phyloP scores from a whole-genome alignment of 2,329 filamentous ascomycete species.

The Fusarium fujikuroi region DNA sequence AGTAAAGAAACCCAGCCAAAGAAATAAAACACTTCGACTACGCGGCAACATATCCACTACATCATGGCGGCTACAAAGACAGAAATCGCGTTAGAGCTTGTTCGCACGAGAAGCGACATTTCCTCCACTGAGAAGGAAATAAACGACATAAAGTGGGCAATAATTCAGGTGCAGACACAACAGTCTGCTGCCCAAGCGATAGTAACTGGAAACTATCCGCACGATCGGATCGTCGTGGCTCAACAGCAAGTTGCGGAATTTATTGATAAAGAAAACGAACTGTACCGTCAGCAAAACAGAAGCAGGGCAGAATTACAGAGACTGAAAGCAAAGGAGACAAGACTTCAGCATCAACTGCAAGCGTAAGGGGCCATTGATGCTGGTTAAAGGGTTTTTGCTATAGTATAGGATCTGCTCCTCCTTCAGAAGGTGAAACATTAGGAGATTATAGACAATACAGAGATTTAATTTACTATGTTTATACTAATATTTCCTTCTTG shows the following conservation, averaged over 20 bases:
- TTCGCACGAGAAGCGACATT: background rate
- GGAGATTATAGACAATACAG: accelerated
- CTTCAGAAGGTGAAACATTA: accelerated
- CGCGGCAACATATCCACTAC: accelerated
- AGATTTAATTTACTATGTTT: accelerated
- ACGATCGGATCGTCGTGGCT: background rate
- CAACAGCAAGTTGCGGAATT: background rate
- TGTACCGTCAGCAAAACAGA: background rate
- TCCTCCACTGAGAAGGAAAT: background rate
- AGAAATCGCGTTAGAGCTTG: background rate
- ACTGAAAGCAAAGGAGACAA: background rate
- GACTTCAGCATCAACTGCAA: background rate
- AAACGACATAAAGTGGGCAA: background rate
- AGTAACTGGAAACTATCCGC: background rate
- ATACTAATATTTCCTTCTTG: accelerated
- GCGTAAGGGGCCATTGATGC: accelerated
- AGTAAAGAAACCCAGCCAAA: accelerated
- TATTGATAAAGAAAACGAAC: background rate
- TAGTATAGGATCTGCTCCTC: background rate
- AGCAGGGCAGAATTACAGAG: background rate
- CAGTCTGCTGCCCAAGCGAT: background rate
- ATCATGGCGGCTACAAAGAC: background rate
- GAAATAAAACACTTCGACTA: accelerated
- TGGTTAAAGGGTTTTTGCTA: background rate
- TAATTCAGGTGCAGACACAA: background rate